These are phyloP conservation scores for Hyphodiscus sp. DNA, from an alignment of 2,329 filamentous ascomycete species.

Conservation along the genomic window DNA sequence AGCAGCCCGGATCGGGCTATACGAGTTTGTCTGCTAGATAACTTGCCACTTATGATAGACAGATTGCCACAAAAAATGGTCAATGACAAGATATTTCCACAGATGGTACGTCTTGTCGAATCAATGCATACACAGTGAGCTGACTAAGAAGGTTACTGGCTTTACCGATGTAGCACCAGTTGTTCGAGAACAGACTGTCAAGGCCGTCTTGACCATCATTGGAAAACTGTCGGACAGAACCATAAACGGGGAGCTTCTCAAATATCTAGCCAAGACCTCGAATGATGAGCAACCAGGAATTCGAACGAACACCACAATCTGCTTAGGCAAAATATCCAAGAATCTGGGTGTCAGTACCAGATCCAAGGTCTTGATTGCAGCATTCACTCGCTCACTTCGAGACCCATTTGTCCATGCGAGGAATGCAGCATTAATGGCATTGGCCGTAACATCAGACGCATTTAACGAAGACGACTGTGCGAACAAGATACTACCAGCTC, in stretches of 20 bases:
- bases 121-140: background rate
- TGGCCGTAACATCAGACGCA: conserved; percentile 77
- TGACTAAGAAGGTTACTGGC: conserved; percentile 62
- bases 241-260: conserved; percentile 87
- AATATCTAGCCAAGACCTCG: conserved; percentile 87
- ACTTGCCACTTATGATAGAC: conserved; percentile 85
- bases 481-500: conserved; percentile 69
- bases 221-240: conserved; percentile 85
- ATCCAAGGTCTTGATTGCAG: conserved; percentile 85
- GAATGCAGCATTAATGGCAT: conserved; percentile 79
- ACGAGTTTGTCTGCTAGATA: conserved; percentile 84
- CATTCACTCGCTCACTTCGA: conserved; percentile 80
- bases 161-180: conserved; percentile 89
- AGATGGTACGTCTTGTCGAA: conserved; percentile 56
- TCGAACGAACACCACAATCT: conserved; percentile 96
- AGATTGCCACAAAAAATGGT: conserved; percentile 80
- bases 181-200: conserved; percentile 91
- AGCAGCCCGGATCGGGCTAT: conserved; percentile 87
- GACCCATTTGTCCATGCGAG: conserved; percentile 94
- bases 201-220: conserved; percentile 83
- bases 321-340: conserved; percentile 90
- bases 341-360: conserved; percentile 73
- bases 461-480: conserved; percentile 91
- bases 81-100: conserved; percentile 94
- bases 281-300: conserved; percentile 98